Evolutionary conservation across 257 asterid genomes (phyloP).

Genomic region (Nicotiana tabacum): DNA sequence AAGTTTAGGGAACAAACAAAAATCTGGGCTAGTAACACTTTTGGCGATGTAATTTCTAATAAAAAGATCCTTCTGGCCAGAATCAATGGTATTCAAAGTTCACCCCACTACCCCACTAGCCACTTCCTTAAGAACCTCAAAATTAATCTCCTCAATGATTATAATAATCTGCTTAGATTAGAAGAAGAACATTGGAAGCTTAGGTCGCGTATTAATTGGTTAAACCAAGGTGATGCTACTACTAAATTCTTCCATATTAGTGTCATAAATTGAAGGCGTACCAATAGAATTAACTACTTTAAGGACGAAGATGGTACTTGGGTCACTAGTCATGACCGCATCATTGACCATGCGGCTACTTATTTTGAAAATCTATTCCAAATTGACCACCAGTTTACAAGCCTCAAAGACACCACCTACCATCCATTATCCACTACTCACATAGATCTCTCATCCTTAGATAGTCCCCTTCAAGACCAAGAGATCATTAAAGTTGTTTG

Average conservation of each 20-base stretch:
- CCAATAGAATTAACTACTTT: background rate
- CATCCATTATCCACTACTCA: background rate
- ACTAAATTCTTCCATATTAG: background rate
- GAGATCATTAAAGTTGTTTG: background rate
- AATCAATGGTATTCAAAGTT: too few species aligned
- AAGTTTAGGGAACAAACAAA: too few species aligned
- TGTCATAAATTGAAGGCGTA: rapidly evolving
- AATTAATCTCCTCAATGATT: too few species aligned
- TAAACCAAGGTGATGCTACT: background rate
- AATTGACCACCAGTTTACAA: rapidly evolving
- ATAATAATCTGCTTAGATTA: too few species aligned
- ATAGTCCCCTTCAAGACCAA: background rate
- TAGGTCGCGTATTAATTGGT: background rate
- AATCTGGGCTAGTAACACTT: too few species aligned
- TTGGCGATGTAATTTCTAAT: too few species aligned
- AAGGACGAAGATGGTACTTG: background rate
- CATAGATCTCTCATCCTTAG: background rate
- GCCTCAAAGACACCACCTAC: rapidly evolving
- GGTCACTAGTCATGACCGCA: background rate
- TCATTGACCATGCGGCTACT: rapidly evolving
- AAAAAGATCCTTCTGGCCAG: too few species aligned
- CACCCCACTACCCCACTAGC: too few species aligned
- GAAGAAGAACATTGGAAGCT: background rate
- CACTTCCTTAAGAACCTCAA: too few species aligned
- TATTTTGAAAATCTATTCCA: background rate